Conservation (phyloP, 371 early-diverging fungal species). For the Conidiobolus incongruus region DNA sequence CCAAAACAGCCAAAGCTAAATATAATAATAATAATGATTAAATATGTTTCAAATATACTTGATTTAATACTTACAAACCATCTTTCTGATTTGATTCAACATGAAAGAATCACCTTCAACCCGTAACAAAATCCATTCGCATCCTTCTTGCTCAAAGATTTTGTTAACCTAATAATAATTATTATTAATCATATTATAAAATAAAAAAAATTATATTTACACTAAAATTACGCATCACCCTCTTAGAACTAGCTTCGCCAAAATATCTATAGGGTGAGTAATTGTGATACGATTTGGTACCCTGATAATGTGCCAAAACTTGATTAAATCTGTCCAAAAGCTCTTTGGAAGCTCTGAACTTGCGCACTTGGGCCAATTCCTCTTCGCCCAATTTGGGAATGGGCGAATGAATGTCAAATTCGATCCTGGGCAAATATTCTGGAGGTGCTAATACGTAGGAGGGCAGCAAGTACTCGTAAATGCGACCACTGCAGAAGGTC, state of each 20-base stretch:
- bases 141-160: constrained; percentile 49
- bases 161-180: constrained; percentile 21
- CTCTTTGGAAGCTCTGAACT: constrained; percentile 33
- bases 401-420: constrained; percentile 10
- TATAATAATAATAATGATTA: background rate
- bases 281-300: constrained; percentile 93
- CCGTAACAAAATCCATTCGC: constrained; percentile 81
- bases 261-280: constrained; percentile 69
- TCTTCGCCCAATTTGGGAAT: no score
- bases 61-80: constrained; percentile 49
- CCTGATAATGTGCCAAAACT: constrained; percentile 50
- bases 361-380: constrained; percentile 20
- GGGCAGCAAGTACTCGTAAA: constrained; percentile 96
- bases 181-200: background rate
- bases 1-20: background rate
- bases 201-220: constrained; percentile 13
- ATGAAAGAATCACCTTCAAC: constrained; percentile 97
- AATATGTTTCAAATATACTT: background rate
- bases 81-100: constrained; percentile 99
- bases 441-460: constrained; percentile 51
- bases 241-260: constrained; percentile 47
- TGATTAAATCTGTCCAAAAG: constrained; percentile 33
- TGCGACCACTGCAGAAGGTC: constrained; percentile 70
- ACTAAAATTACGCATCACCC: constrained; percentile 55
- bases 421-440: constrained; percentile 2